Base-by-base conservation (phyloP, 73 alveolate genomes). In the Urostyla sp. region DNA sequence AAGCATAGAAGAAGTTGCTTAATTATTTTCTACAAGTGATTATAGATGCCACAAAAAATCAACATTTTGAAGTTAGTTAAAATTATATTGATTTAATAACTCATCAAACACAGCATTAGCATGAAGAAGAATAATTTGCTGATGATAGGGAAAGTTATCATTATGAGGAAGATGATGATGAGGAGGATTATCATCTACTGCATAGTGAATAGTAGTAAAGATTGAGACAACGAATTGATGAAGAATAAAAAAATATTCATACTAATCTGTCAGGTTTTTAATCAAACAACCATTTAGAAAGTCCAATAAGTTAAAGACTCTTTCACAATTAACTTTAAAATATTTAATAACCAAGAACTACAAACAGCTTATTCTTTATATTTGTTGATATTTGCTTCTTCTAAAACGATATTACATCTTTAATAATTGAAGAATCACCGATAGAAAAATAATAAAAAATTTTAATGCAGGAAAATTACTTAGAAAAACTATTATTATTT, bases 1-100 rank as follows among this genome's bases (percentile, higher is more conserved):
- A 85, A 51, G 86, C 85, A 5, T 86, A 85, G 16, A 85, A 85
- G 51, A 74, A 45, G 44, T 69, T 78, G 3, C 27, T 54, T 28
- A 21, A 36, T 0, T 18, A 28, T 20, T 72, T 83, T 46, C 55
- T 83, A 0, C 27, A 40, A 27, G 5, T 83, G 23, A 34, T 83
- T 8, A 44, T 83, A 0, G 74, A 48, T n/a, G n/a, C n/a, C n/a
- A n/a, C n/a, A n/a, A n/a, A n/a, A 40, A 40, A 11, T 40, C 20
- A 15, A 10, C 51, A 40, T 15, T 15, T 15, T 40, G 10, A 40
- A 40, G 51, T 11, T 40, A 40, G 15, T 40, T 10, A 15, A 40
- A 40, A 40, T 40, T 40, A 11, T 11, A 40, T 10, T 10, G 20
- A 40, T 10, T 11, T 10, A 11, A 40, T 40, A 15, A 40, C 10